Conservation (phyloP, 2,329 filamentous ascomycete species). For the Nothophaeocryptopus gaeumannii region DNA sequence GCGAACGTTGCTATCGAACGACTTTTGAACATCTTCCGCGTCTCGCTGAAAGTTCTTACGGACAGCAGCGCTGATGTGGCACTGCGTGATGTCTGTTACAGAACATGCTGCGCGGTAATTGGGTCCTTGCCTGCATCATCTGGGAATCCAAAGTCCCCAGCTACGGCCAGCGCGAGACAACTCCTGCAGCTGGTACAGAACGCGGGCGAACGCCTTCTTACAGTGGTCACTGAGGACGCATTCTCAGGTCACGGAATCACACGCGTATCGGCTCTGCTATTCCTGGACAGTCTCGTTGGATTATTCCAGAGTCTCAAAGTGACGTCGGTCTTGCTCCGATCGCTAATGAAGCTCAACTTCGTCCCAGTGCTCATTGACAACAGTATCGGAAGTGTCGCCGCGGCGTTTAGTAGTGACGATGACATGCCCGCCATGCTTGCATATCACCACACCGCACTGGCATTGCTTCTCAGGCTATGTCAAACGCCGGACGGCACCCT, state of each 20-base stretch:
- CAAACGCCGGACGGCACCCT: slow-evolving; percentile 82
- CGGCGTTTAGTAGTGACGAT: slow-evolving; percentile 53
- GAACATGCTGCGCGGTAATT: slow-evolving; percentile 66
- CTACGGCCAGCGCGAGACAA: slow-evolving; percentile 26
- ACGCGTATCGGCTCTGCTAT: slow-evolving; percentile 78
- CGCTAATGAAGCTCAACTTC: slow-evolving; percentile 83
- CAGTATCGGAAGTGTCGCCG: slow-evolving; percentile 70
- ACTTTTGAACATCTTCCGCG: slow-evolving; percentile 85
- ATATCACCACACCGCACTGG: slow-evolving; percentile 71
- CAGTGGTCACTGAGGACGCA: slow-evolving; percentile 88
- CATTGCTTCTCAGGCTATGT: slow-evolving; percentile 77
- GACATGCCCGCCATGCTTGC: slow-evolving; percentile 57
- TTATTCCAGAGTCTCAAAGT: slow-evolving; percentile 66
- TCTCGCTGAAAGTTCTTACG: slow-evolving; percentile 75
- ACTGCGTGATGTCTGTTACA: slow-evolving; percentile 82
- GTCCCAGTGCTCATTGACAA: slow-evolving; percentile 86
- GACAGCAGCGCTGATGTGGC: slow-evolving; percentile 67
- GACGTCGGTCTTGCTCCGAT: slow-evolving; percentile 72
- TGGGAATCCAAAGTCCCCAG: slow-evolving; percentile 10
- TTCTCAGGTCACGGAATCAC: slow-evolving; percentile 78
- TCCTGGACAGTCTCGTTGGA: slow-evolving; percentile 75
- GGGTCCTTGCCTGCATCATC: slow-evolving; percentile 16
- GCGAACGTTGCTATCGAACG: slow-evolving; percentile 69
- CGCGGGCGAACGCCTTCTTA: slow-evolving; percentile 77
- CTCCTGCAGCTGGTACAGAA: slow-evolving; percentile 68